phyloP scores from a whole-genome alignment of 2,329 filamentous ascomycete genomes.

The Chlorencoelia australis region DNA sequence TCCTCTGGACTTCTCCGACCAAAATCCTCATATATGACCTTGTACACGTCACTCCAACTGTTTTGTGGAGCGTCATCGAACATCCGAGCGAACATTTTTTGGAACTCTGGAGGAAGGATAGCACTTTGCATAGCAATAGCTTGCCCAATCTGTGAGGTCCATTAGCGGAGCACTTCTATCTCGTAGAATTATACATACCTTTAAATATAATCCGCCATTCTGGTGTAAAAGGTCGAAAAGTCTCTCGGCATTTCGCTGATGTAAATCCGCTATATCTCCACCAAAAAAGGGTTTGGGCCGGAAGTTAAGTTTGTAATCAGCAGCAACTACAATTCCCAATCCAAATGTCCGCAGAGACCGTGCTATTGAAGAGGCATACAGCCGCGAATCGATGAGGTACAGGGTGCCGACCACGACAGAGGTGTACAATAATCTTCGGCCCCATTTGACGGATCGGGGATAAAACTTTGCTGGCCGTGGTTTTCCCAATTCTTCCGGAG shows the following conservation, averaged over 20 bases:
- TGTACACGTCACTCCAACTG: slow-evolving; percentile 73
- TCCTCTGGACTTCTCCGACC: slow-evolving; percentile 75
- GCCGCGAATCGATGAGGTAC: slow-evolving; percentile 60
- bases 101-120: slow-evolving; percentile 85
- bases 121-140: slow-evolving; percentile 98
- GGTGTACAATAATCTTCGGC: slow-evolving; percentile 59
- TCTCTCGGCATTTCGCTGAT: slow-evolving; percentile 73
- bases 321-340: slow-evolving; percentile 66
- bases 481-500: slow-evolving; percentile 67
- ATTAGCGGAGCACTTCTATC: not conserved
- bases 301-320: slow-evolving; percentile 98
- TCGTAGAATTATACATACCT: slow-evolving; percentile 29
- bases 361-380: slow-evolving; percentile 69
- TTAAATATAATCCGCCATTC: slow-evolving; percentile 91
- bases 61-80: slow-evolving; percentile 97
- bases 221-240: slow-evolving; percentile 70
- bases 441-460: slow-evolving; percentile 60
- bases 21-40: slow-evolving; percentile 82
- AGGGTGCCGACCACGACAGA: slow-evolving; percentile 47
- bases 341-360: slow-evolving; percentile 76
- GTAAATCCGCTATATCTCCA: slow-evolving; percentile 65
- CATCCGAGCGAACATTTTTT: slow-evolving; percentile 92
- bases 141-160: slow-evolving; percentile 63
- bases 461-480: slow-evolving; percentile 63
- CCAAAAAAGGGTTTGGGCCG: slow-evolving; percentile 65